These are phyloP conservation scores for Trametes maxima DNA, from an alignment of 768 basidiomycete genomes.

Conservation along the genomic window DNA sequence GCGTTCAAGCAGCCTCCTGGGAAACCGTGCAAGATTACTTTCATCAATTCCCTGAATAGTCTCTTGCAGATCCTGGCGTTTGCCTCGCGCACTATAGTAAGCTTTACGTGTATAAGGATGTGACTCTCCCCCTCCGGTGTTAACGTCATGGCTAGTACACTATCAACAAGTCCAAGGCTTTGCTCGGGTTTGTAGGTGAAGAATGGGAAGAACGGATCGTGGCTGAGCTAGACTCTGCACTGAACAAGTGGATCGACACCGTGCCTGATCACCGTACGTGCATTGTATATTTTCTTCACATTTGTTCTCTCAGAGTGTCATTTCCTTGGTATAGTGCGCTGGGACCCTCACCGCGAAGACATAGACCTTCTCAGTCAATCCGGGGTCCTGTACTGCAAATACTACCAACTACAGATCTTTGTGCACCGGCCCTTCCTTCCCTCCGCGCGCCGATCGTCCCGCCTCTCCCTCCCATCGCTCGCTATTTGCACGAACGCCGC, in stretches of 20 bases:
- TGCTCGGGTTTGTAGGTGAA: conserved; percentile 38
- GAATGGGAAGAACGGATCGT: conserved; percentile 55
- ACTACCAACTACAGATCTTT: conserved; percentile 59
- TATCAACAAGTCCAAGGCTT: conserved; percentile 44
- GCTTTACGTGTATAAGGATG: neutral
- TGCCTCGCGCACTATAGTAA: conserved; percentile 47
- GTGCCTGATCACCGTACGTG: conserved; percentile 56
- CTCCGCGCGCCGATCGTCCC: conserved; percentile 51
- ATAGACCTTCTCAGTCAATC: conserved; percentile 37
- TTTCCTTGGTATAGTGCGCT: conserved; percentile 24
- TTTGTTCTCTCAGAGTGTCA: neutral
- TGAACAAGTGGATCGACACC: conserved; percentile 62
- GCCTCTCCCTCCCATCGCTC: conserved; percentile 59
- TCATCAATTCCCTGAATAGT: conserved; percentile 56
- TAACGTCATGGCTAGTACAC: conserved; percentile 39
- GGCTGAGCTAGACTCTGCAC: conserved; percentile 60
- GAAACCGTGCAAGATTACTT: conserved; percentile 56
- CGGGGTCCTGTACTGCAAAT: conserved; percentile 42
- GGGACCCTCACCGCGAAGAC: conserved; percentile 31
- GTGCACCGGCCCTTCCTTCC: conserved; percentile 84
- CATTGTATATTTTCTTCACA: neutral
- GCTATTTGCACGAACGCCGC: conserved; percentile 89
- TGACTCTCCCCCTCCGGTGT: neutral
- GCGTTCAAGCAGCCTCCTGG: conserved; percentile 64
- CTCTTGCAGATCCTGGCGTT: conserved; percentile 64